Base-by-base conservation (phyloP, 2,329 filamentous ascomycete species). In the Ustulina deusta region DNA sequence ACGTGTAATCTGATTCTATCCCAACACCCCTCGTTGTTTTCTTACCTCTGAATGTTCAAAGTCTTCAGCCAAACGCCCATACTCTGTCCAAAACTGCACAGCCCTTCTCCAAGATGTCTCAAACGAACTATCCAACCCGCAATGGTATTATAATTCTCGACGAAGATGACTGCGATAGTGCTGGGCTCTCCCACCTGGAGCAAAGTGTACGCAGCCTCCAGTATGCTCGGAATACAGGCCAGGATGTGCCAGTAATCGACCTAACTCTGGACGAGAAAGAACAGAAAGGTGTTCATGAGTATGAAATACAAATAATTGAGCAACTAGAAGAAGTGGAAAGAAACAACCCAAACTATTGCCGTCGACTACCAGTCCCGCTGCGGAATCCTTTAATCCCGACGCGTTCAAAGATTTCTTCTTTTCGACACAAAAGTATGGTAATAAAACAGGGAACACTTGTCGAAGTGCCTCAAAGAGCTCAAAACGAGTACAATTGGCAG, bases 371-470 rank as follows among this genome's bases (percentile, higher is more conserved):
- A 15, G 7, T 6, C 15, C 44, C 29, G 6, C 13, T 11, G 5
- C 65, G 65, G 1, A 61, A 46, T 15, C 42, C 32, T 15, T 2
- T 15, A 4, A 22, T 58, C 1, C 44, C 51, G 1, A 2, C 2
- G 9, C 44, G 15, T 9, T 44, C 27, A 10, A 17, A 22, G 25
- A n/a, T 67, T 3, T n/a, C 22, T 32, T 61, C 54, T 5, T 48
- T 44, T 27, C 32, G 36, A 49, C 15, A 57, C 11, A 27, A 51
- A 1, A 20, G n/a, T 2, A 58, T 42, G 6, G 15, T 61, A 2
- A 65, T 73, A 1, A 66, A 63, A 29, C 11, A 6, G 27, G 68
- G 66, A 9, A 62, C 48, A 1, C 48, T 70, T 7, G 68, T 72
- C 4, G 66, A 73, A 27, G 68, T 73, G 5, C 5, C 38, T 6